Conservation (phyloP, 1,139 yeast species). For the Spathaspora sp. region DNA sequence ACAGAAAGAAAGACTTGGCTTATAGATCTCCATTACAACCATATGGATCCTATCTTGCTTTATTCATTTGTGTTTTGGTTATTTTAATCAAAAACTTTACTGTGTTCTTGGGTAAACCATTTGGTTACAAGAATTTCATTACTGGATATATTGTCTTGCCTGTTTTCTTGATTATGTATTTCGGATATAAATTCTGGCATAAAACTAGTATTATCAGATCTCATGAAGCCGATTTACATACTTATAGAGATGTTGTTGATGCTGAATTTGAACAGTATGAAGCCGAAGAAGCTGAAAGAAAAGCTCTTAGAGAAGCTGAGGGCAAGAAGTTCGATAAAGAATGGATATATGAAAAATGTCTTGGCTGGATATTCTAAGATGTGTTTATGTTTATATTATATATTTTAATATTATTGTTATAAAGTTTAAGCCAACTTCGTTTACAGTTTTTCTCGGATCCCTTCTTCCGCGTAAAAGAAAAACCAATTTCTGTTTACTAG, state of each 20-base stretch:
- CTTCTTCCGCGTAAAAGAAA: not conserved
- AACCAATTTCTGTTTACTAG: not conserved
- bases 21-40: conserved; percentile 27
- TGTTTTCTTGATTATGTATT: conserved; percentile 32
- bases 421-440: no score
- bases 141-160: conserved; percentile 34
- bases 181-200: conserved; percentile 36
- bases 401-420: not conserved
- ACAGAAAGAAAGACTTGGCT: conserved; percentile 32
- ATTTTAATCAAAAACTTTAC: conserved; percentile 74
- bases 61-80: conserved; percentile 33
- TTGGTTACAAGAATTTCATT: conserved; percentile 40
- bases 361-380: conserved; percentile 35
- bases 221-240: conserved; percentile 32
- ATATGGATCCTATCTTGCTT: conserved; percentile 36
- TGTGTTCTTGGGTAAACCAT: conserved; percentile 37
- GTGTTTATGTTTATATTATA: not conserved
- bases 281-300: conserved; percentile 31
- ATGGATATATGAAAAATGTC: conserved; percentile 57
- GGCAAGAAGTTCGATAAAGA: conserved; percentile 40
- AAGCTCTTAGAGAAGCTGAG: conserved; percentile 41
- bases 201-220: conserved; percentile 26
- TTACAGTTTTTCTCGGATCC: not conserved
- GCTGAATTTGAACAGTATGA: conserved; percentile 50
- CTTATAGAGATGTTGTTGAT: conserved; percentile 50